A percentile compares a stretch with the other conserved stretches of the same genome.
These are phyloP conservation scores for Suillus subluteus DNA, from an alignment of 768 basidiomycete genomes.

Conservation along the genomic window DNA sequence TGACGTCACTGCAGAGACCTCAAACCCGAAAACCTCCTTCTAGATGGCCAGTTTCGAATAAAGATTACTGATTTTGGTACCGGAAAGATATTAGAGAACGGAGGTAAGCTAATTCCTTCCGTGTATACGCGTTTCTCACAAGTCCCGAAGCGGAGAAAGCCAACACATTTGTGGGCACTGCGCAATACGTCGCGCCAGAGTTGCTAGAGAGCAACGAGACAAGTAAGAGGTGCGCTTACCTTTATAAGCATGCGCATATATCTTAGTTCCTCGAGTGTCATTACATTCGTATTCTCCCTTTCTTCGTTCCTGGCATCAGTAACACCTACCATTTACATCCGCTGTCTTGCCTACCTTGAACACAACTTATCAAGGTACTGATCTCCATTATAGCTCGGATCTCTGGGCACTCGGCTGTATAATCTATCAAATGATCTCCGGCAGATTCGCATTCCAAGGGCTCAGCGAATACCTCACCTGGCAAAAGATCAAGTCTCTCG, in stretches of 20 bases:
- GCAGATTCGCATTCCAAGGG: constrained; percentile 89
- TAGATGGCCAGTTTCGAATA: constrained; percentile 85
- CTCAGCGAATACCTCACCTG: constrained; percentile 93
- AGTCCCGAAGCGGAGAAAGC: constrained; percentile 49
- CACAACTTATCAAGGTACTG: not conserved
- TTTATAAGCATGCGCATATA: not conserved
- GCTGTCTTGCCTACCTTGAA: not conserved
- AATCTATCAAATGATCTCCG: constrained; percentile 90
- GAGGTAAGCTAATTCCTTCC: constrained; percentile 42
- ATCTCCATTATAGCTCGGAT: constrained; percentile 66
- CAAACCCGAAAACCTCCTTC: constrained; percentile 86
- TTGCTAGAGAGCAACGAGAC: constrained; percentile 75
- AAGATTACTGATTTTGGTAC: constrained; percentile 99
- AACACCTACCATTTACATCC: not conserved
- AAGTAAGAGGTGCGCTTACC: constrained; percentile 64
- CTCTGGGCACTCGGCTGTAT: constrained; percentile 96
- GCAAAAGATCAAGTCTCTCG: constrained; percentile 88
- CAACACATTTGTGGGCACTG: constrained; percentile 86
- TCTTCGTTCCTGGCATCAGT: constrained; percentile 7
- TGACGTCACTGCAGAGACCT: constrained; percentile 54
- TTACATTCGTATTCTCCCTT: not conserved
- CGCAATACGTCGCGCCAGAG: constrained; percentile 90
- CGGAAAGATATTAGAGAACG: constrained; percentile 70
- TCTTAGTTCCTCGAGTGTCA: not conserved
- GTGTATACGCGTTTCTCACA: constrained; percentile 27